These are phyloP conservation scores for Abrus pulchellus DNA, from an alignment of 306 rosid genomes.

Conservation along the genomic window DNA sequence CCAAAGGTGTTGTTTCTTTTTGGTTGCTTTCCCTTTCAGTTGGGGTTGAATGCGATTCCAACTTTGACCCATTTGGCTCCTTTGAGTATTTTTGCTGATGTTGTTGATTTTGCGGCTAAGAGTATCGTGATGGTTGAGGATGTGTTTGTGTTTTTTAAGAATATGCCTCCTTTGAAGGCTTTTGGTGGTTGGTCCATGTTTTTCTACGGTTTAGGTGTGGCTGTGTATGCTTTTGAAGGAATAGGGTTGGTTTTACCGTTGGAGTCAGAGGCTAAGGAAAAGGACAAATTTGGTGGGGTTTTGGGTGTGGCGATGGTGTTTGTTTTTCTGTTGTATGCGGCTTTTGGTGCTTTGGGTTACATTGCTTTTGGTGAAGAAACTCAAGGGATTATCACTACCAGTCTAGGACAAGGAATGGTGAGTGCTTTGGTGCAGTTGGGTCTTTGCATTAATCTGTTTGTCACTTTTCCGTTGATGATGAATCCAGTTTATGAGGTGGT, in stretches of 20 bases:
- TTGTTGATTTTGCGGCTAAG: slow-evolving; percentile 66
- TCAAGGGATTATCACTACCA: slow-evolving; percentile 71
- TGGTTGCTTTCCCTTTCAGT: slow-evolving; percentile 75
- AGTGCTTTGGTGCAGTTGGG: slow-evolving; percentile 70
- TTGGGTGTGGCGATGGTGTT: slow-evolving; percentile 62
- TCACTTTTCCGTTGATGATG: slow-evolving; percentile 76
- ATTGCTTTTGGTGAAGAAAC: slow-evolving; percentile 79
- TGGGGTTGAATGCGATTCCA: slow-evolving; percentile 72
- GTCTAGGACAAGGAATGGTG: slow-evolving; percentile 63
- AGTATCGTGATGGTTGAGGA: slow-evolving; percentile 72
- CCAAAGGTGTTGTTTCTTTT: slow-evolving; percentile 64
- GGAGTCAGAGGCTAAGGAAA: slow-evolving; percentile 68
- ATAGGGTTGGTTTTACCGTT: slow-evolving; percentile 73
- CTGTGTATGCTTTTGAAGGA: slow-evolving; percentile 78
- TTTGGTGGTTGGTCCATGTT: slow-evolving; percentile 63
- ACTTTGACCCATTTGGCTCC: slow-evolving; percentile 80
- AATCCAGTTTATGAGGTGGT: slow-evolving; percentile 78
- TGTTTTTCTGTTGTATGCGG: slow-evolving; percentile 63
- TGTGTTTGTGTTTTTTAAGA: slow-evolving; percentile 50
- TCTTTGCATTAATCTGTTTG: slow-evolving; percentile 66
- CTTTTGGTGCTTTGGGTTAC: slow-evolving; percentile 70
- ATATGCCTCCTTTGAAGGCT: slow-evolving; percentile 61
- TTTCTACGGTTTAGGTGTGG: slow-evolving; percentile 74
- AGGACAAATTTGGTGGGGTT: slow-evolving; percentile 65
- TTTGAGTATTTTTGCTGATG: slow-evolving; percentile 76